Evolutionary conservation across 352 stramenopile genomes (phyloP), one percentile per base, ranked within the genome.

Genomic region (Saprolegnia parasitica): DNA sequence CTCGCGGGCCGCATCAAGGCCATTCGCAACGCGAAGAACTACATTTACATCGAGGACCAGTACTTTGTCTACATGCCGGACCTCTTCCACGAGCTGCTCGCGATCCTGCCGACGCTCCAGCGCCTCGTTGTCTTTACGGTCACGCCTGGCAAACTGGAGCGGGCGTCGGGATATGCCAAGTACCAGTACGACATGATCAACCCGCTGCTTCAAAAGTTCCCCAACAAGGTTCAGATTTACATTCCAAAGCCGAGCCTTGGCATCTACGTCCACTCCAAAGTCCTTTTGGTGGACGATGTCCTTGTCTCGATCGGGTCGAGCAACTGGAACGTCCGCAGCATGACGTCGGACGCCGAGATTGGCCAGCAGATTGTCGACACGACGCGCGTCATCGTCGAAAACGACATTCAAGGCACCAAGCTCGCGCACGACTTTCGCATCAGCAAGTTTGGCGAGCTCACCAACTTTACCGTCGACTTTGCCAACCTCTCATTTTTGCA

Each of bases 311-410:
- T 97, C 57, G 89, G 91, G 13, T 96, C 86, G 42, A 81, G 87
- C 60, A 97, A 97, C 77, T 97, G 95, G 75, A 97, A 97, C 71
- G 86, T 95, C 57, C 86, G 92, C 39, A 96, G 84, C 60, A 87
- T 91, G 72, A 88, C 81, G 46, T 84, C 73, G 40, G 82, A 89
- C 73, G 78, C 78, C 50, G 81, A 90, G 68, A 84, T 90, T 42
- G 80, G 72, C n/a, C 72, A 80, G 32, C 80, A 78, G 58, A 71
- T 90, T 23, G 71, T 90, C 20, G 80, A 87, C 56, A 74, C 77
- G 46, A 73, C 79, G 73, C 67, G 39, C 54, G 0, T 56, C 26
- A 10, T 39, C n/a, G 24, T 40, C 61, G 74, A 80, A 42, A 74
- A 75, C 18, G 79, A 35, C 29, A 35, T 35, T 87, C 49, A 77